These are phyloP conservation scores for Hymenoscyphus linearis DNA, from an alignment of 2,329 filamentous ascomycete species.

Conservation along the genomic window DNA sequence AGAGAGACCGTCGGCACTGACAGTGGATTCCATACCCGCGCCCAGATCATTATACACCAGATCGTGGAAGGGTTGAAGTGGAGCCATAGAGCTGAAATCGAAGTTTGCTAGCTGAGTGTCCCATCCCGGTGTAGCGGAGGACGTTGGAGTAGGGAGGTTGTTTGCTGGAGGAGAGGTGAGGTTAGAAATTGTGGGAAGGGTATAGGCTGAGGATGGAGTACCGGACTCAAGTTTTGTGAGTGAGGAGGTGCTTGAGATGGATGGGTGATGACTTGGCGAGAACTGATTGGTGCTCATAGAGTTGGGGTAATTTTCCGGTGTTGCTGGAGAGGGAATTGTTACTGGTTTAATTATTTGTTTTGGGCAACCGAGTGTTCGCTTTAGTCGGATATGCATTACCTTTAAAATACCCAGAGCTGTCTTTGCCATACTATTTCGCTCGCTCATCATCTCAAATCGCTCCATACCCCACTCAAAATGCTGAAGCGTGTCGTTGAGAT, in stretches of 20 bases:
- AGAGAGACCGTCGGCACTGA: not conserved
- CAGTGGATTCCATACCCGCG: not conserved
- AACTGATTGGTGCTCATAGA: constrained; percentile 3
- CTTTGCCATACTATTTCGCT: constrained; percentile 48
- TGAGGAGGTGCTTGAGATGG: constrained; percentile 14
- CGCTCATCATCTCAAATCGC: constrained; percentile 51
- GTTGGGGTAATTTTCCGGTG: not conserved
- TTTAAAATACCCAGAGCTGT: constrained; percentile 50
- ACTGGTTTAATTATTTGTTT: not conserved
- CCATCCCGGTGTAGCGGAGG: constrained; percentile 11
- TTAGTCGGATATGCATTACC: constrained; percentile 49
- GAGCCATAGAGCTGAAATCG: constrained; percentile 46
- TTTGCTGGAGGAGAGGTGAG: constrained; percentile 17
- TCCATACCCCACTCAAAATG: constrained; percentile 57
- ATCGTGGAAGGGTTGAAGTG: constrained; percentile 53
- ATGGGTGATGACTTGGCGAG: constrained; percentile 7
- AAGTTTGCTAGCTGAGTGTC: constrained; percentile 37
- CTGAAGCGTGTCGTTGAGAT: constrained; percentile 43
- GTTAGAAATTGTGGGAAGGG: constrained; percentile 27
- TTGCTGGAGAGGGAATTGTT: constrained; percentile 1
- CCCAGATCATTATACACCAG: constrained; percentile 50
- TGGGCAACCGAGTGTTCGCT: constrained; percentile 35
- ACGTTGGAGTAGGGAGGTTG: not conserved
- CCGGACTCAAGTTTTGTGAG: constrained; percentile 8
- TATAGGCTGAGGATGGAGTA: constrained; percentile 15